phyloP scores from a whole-genome alignment of 1,284 basidiomycete species.

The Ganoderma leucocontextum region DNA sequence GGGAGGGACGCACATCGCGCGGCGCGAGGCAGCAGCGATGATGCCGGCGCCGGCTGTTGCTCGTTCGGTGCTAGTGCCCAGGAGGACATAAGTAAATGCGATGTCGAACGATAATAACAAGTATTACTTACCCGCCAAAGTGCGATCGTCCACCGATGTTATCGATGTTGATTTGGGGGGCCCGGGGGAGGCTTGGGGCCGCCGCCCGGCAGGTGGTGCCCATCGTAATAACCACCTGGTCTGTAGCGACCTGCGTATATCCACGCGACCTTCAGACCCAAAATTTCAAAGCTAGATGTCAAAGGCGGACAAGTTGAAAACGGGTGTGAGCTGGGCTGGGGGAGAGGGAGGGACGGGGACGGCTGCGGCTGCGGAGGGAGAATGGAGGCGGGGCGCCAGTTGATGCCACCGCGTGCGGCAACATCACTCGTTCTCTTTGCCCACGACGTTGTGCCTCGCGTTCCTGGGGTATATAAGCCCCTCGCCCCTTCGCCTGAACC shows the following conservation, averaged over 20 bases:
- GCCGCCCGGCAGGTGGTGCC: not conserved
- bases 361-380: not conserved
- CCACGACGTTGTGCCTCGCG: slow-evolving; percentile 14
- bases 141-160: slow-evolving; percentile 3
- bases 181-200: not conserved
- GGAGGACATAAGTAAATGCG: not conserved
- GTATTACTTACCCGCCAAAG: not conserved
- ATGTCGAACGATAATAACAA: not conserved
- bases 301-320: not conserved
- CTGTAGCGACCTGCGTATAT: not conserved
- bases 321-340: not conserved
- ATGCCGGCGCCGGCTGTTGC: slow-evolving; percentile 2
- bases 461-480: slow-evolving; percentile 30
- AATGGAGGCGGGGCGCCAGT: not conserved
- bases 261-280: not conserved
- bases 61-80: not conserved
- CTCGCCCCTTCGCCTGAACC: slow-evolving; percentile 2
- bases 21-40: not conserved
- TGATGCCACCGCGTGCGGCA: slow-evolving; percentile 11
- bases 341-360: not conserved
- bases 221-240: not conserved
- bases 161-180: slow-evolving; percentile 2
- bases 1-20: not conserved
- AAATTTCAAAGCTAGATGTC: not conserved
- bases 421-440: not conserved